These are phyloP conservation scores for Solanum chilense DNA, from an alignment of 257 asterid species.

Conservation along the genomic window DNA sequence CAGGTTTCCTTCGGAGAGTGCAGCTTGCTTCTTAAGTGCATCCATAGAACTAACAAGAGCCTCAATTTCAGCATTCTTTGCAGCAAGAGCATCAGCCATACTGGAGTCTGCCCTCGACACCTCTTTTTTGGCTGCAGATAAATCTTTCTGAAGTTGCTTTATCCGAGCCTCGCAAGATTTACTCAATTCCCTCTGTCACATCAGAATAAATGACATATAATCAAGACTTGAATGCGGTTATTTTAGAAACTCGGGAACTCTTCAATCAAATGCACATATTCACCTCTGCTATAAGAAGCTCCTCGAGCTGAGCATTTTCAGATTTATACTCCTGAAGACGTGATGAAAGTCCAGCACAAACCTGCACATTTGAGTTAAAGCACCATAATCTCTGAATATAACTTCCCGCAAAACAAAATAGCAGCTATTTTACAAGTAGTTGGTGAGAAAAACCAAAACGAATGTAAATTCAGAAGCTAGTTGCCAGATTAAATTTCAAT, in stretches of 20 bases:
- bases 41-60: conserved; percentile 65
- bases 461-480: not conserved
- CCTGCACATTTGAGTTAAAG: conserved; percentile 30
- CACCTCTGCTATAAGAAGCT: conserved; percentile 95
- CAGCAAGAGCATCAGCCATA: conserved; percentile 83
- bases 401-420: not conserved
- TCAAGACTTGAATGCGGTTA: not conserved
- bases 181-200: conserved; percentile 83
- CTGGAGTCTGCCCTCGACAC: conserved; percentile 67
- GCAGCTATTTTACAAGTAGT: not conserved
- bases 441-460: not conserved
- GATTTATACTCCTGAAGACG: conserved; percentile 98
- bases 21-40: conserved; percentile 84
- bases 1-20: conserved; percentile 83
- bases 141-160: conserved; percentile 78
- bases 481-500: not conserved
- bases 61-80: conserved; percentile 97
- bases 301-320: conserved; percentile 96
- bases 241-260: not conserved
- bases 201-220: conserved; percentile 5
- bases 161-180: conserved; percentile 74
- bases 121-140: conserved; percentile 70
- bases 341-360: conserved; percentile 98
- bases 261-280: conserved; percentile 9
- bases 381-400: not conserved